Evolutionary conservation across 2,329 filamentous ascomycete genomes (phyloP), one percentile per base, ranked within the genome.

Genomic region (Penicillium sp.): DNA sequence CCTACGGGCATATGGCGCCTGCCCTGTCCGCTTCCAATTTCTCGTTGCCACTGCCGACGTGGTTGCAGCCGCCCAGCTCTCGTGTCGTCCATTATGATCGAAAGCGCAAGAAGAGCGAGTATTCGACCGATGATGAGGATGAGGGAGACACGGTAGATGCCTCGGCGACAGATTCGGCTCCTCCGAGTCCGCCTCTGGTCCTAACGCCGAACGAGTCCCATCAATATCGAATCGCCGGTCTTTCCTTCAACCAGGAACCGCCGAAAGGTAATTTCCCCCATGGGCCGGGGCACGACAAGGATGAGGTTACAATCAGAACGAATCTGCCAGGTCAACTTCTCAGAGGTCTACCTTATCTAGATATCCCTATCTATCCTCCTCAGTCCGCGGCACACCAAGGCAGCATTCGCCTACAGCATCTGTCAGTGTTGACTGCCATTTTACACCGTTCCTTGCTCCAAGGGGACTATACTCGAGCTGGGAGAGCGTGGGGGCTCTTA

Each of bases 401-500:
- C 28, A 72, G 66, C 42, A 58, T 75, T 38, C 73, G 72, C 29
- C 54, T 72, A 24, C 74, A 72, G 15, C 85, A 91, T 69, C 69
- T 92, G 4, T 77, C 80, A 47, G 80, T 84, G 9, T 71, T 95
- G 49, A 83, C 83, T 1, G 78, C 84, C 3, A 75, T 91, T 15
- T 72, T 93, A 59, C 86, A 93, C 67, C 81, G 81, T 31, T 88
- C 85, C 61, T 77, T 96, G 35, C 77, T 85, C 25, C 76, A 82
- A 53, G 81, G 83, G 28, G 86, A 95, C 61, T 84, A 89, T 51
- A 57, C 76, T 1, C 83, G 87, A 35, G 90, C 91, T 0, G 81
- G 81, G 43, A 78, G 87, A 52, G 87, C 88, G 0, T 92, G 89
- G 77, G 85, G 82, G 1, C 72, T 95, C 56, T 76, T 95, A 28